These are phyloP conservation scores for Jaltomata sinuosa DNA, from an alignment of 257 asterid genomes.

Conservation along the genomic window DNA sequence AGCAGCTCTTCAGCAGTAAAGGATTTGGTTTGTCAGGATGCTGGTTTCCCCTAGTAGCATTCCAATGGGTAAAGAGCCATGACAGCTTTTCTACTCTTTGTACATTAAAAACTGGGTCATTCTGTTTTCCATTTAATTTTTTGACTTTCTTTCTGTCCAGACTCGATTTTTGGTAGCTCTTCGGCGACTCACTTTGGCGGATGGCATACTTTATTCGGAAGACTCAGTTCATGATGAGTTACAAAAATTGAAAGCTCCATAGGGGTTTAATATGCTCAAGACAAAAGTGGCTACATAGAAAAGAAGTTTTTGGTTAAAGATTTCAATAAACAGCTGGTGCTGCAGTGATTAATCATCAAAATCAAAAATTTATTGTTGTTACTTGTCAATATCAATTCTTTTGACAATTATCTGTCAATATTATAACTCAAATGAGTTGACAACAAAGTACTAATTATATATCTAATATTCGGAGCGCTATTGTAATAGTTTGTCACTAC, in stretches of 20 bases:
- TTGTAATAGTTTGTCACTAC: background rate
- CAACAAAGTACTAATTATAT: background rate
- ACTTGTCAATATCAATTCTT: background rate
- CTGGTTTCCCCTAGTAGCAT: conserved; percentile 81
- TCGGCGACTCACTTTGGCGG: conserved; percentile 50
- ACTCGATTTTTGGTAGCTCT: conserved; percentile 65
- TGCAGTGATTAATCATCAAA: background rate
- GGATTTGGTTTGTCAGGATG: conserved; percentile 79
- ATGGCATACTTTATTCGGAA: conserved; percentile 52
- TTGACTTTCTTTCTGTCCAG: conserved; percentile 26
- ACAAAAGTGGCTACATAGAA: background rate
- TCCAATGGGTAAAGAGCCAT: conserved; percentile 67
- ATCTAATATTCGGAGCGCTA: background rate
- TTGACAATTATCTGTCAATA: background rate
- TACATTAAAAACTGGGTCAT: background rate
- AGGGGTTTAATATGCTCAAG: background rate
- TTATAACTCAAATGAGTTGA: background rate
- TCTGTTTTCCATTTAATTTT: background rate
- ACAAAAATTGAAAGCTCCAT: conserved; percentile 38
- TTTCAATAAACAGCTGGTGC: background rate
- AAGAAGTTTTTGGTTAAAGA: background rate
- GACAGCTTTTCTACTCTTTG: background rate
- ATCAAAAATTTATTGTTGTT: background rate
- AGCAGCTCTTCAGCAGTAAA: conserved; percentile 53
- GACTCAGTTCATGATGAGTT: conserved; percentile 25